Conservation (phyloP, 1,284 basidiomycete species). For the Cryptococcus wingfieldii region DNA sequence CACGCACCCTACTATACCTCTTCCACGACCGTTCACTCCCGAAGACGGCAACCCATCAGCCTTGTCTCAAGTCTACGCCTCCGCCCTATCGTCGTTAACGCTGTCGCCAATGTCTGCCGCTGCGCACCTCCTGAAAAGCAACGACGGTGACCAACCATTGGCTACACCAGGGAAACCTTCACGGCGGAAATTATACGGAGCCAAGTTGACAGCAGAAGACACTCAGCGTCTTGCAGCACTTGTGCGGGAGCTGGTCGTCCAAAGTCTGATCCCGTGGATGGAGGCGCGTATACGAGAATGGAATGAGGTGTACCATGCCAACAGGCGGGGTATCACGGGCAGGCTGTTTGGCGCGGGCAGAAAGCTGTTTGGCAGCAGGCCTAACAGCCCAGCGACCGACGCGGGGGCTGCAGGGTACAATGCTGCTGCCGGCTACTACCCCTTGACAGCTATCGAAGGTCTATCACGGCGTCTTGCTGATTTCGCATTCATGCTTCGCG, state of each 20-base stretch:
- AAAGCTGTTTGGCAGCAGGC: constrained; percentile 52
- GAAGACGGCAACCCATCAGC: constrained; percentile 28
- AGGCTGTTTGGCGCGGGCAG: constrained; percentile 71
- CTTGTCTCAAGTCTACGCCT: constrained; percentile 40
- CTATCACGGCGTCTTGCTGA: constrained; percentile 73
- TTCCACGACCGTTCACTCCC: constrained; percentile 29
- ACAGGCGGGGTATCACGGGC: constrained; percentile 79
- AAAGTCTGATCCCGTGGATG: constrained; percentile 94
- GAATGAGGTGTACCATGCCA: constrained; percentile 87
- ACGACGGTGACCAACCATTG: constrained; percentile 11
- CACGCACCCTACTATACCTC: constrained; percentile 29
- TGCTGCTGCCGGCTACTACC: constrained; percentile 49
- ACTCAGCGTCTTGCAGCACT: constrained; percentile 75
- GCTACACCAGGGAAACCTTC: constrained; percentile 14
- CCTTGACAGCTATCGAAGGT: constrained; percentile 48
- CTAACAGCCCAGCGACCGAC: constrained; percentile 38
- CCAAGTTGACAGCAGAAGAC: constrained; percentile 65
- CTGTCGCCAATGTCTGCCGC: constrained; percentile 34
- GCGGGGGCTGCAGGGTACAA: constrained; percentile 36
- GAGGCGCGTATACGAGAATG: constrained; percentile 88
- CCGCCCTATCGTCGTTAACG: constrained; percentile 36
- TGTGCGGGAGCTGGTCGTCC: constrained; percentile 81
- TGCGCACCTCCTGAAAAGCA: constrained; percentile 11
- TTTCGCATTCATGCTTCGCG: constrained; percentile 87
- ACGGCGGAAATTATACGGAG: constrained; percentile 31